These are phyloP conservation scores for Citrus reticulata DNA, from an alignment of 345 rosid species.

Conservation along the genomic window DNA sequence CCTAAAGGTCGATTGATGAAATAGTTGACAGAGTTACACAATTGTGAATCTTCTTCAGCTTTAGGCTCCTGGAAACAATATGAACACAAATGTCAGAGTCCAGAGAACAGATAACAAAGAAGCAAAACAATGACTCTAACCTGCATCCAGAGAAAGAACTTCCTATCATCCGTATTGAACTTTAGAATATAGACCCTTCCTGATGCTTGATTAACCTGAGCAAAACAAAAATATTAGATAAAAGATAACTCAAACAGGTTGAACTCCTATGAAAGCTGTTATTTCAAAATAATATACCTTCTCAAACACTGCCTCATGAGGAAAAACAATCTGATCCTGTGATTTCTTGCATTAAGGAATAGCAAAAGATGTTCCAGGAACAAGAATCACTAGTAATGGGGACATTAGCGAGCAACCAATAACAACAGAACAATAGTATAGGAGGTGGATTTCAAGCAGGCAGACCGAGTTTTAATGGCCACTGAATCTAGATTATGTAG, in stretches of 20 bases:
- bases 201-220: conserved; percentile 81
- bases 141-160: conserved; percentile 97
- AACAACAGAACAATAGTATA: neutral
- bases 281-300: conserved; percentile 47
- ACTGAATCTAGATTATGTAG: neutral
- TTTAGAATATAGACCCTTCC: conserved; percentile 87
- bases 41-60: conserved; percentile 61
- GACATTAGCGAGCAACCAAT: neutral
- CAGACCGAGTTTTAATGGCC: neutral
- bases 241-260: neutral
- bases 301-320: conserved; percentile 92
- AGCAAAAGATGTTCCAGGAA: neutral
- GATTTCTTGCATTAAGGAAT: conserved; percentile 50
- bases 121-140: conserved; percentile 26
- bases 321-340: conserved; percentile 92
- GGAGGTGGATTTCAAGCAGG: neutral
- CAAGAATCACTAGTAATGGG: neutral
- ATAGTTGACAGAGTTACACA: conserved; percentile 69
- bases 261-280: neutral
- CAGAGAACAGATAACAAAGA: neutral
- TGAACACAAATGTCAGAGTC: neutral
- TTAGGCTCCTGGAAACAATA: conserved; percentile 60
- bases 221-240: conserved; percentile 7
- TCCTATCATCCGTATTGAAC: conserved; percentile 82
- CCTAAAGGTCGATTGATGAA: conserved; percentile 77